Evolutionary conservation across 2,329 filamentous ascomycete genomes (phyloP).

Genomic region (Pleoardoris graminearum): DNA sequence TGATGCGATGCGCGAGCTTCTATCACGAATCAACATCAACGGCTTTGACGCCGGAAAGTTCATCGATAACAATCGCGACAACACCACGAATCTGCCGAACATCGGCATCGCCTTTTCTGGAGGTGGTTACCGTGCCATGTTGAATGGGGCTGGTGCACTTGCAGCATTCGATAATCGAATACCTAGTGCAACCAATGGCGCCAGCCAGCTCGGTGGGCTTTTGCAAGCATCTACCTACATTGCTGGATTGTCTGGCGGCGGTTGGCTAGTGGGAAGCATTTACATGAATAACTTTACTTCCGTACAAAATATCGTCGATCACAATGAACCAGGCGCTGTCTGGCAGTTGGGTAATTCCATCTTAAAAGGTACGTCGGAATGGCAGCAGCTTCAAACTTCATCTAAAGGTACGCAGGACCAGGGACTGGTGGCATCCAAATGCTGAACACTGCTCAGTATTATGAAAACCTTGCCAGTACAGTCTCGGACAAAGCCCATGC

Average conservation of each 20-base stretch:
- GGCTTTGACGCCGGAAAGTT: slow-evolving; percentile 77
- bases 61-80: slow-evolving; percentile 62
- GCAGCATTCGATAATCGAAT: slow-evolving; percentile 79
- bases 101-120: slow-evolving; percentile 80
- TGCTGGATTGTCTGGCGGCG: slow-evolving; percentile 77
- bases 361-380: slow-evolving; percentile 50
- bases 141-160: slow-evolving; percentile 79
- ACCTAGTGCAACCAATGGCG: slow-evolving; percentile 56
- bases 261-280: slow-evolving; percentile 82
- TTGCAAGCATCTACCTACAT: slow-evolving; percentile 82
- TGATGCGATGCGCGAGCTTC: slow-evolving; percentile 72
- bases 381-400: background rate
- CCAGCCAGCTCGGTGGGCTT: slow-evolving; percentile 76
- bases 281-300: slow-evolving; percentile 78
- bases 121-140: slow-evolving; percentile 83
- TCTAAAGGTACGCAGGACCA: slow-evolving; percentile 47
- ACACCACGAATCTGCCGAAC: slow-evolving; percentile 63
- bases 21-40: slow-evolving; percentile 72
- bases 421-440: slow-evolving; percentile 55
- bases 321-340: slow-evolving; percentile 51
- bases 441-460: slow-evolving; percentile 65
- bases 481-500: slow-evolving; percentile 66
- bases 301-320: slow-evolving; percentile 59
- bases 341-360: slow-evolving; percentile 69
- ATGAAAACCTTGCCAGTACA: slow-evolving; percentile 59